Conservation (phyloP, 768 basidiomycete genomes). For the Amanita fuliginea region DNA sequence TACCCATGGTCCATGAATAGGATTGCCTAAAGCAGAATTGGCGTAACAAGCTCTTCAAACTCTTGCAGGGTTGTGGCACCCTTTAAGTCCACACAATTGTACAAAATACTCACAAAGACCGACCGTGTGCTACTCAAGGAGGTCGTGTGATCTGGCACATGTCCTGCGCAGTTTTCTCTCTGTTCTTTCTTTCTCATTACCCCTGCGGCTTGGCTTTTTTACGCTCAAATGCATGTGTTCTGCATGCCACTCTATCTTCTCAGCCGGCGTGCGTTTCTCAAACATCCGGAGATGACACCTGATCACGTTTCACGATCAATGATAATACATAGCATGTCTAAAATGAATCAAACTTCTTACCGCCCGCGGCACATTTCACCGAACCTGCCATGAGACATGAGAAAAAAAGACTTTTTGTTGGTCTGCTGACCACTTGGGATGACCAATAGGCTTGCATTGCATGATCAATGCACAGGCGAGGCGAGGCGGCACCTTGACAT, state of each 20-base stretch:
- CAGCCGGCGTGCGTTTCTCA: no score
- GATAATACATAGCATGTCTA: not conserved
- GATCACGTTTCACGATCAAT: not conserved
- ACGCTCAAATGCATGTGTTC: not conserved
- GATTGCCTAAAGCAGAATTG: not conserved
- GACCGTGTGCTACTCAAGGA: not conserved
- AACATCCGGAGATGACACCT: not conserved
- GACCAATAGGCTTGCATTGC: not conserved
- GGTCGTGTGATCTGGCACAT: not conserved
- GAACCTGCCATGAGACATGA: not conserved
- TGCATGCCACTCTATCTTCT: no score
- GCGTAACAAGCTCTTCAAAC: no score
- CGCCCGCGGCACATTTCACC: not conserved
- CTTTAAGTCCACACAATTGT: not conserved
- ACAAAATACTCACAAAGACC: not conserved
- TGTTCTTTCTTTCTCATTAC: no score
- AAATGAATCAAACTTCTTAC: not conserved
- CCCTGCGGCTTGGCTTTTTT: not conserved
- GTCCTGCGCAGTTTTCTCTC: not conserved
- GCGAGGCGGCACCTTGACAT: not conserved
- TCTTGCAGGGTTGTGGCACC: not conserved
- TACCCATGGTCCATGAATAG: not conserved
- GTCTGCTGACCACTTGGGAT: not conserved
- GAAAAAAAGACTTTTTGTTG: not conserved
- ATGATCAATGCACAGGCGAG: not conserved